phyloP scores from a whole-genome alignment of 352 stramenopile genomes.

The Phytopythium litorale region DNA sequence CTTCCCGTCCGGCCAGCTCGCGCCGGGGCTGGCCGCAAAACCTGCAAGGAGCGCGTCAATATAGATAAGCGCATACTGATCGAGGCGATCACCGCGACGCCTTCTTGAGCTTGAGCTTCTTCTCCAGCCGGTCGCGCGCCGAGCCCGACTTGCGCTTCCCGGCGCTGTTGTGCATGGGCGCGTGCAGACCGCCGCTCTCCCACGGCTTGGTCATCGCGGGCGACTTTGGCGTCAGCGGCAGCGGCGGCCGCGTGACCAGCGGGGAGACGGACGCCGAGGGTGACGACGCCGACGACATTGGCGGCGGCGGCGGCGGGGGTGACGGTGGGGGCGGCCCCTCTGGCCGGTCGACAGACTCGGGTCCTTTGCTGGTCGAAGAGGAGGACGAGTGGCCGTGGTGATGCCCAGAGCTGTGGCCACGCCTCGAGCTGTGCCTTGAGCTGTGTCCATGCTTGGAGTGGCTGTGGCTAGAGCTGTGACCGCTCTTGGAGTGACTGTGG shows the following conservation, averaged over 20 bases:
- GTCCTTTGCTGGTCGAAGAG: background rate
- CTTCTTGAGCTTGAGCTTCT: slow-evolving; percentile 82
- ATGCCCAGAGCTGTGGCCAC: background rate
- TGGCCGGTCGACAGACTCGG: background rate
- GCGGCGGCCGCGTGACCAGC: slow-evolving; percentile 34
- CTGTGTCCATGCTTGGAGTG: slow-evolving; percentile 1
- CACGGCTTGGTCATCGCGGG: slow-evolving; percentile 12
- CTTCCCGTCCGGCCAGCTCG: no score
- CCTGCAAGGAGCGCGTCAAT: background rate
- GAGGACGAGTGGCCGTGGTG: background rate
- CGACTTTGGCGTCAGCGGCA: slow-evolving; percentile 31
- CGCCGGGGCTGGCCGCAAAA: background rate
- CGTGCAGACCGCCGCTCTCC: slow-evolving; percentile 3
- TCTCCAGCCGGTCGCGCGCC: slow-evolving; percentile 64
- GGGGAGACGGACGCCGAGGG: slow-evolving; percentile 6
- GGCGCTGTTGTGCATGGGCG: slow-evolving; percentile 3
- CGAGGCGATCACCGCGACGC: slow-evolving; percentile 6
- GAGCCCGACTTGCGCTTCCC: slow-evolving; percentile 61
- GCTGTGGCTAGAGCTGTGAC: background rate
- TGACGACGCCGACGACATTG: slow-evolving; percentile 4
- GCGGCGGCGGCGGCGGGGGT: slow-evolving; percentile 1
- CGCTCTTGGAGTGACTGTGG: background rate
- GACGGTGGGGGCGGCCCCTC: background rate
- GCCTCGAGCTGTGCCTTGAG: background rate
- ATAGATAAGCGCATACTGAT: background rate